Conservation (phyloP, 2,329 filamentous ascomycete species). For the Apiospora arundinis region DNA sequence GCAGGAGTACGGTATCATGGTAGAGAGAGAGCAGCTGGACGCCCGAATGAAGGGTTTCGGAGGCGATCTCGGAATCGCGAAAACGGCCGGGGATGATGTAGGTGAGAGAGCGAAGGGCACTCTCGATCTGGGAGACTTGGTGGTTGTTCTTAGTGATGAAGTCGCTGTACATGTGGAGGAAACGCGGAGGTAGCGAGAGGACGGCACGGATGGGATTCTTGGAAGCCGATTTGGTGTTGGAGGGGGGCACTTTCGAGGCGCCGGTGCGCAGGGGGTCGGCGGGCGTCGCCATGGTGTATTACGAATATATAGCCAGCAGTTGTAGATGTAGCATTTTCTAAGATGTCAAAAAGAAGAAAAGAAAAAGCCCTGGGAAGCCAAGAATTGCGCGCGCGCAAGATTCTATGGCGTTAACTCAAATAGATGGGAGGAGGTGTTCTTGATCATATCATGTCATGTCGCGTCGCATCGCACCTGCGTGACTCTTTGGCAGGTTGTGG, state of each 20-base stretch:
- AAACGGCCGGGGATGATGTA: conserved; percentile 95
- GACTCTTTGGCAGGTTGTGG: background rate
- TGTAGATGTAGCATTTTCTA: conserved; percentile 13
- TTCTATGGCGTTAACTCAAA: background rate
- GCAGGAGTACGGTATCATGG: conserved; percentile 85
- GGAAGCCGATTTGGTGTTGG: background rate
- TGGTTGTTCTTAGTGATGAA: conserved; percentile 96
- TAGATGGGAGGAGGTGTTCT: background rate
- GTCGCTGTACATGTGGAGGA: conserved; percentile 77
- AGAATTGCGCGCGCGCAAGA: background rate
- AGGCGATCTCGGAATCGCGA: conserved; percentile 91
- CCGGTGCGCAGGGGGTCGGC: background rate
- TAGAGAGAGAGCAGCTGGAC: conserved; percentile 92
- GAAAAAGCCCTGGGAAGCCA: background rate
- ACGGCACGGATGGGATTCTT: conserved; percentile 47
- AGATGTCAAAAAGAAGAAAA: background rate
- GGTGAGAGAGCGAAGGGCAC: conserved; percentile 86
- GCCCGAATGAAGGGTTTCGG: conserved; percentile 87
- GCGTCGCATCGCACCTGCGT: background rate
- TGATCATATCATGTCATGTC: background rate
- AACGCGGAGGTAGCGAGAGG: conserved; percentile 67
- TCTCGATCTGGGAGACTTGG: conserved; percentile 94
- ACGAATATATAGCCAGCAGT: background rate
- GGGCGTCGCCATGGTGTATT: background rate
- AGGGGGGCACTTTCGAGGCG: background rate